These are phyloP conservation scores for Colletotrichum lindemuthianum DNA, from an alignment of 2,329 filamentous ascomycete genomes.

Conservation along the genomic window DNA sequence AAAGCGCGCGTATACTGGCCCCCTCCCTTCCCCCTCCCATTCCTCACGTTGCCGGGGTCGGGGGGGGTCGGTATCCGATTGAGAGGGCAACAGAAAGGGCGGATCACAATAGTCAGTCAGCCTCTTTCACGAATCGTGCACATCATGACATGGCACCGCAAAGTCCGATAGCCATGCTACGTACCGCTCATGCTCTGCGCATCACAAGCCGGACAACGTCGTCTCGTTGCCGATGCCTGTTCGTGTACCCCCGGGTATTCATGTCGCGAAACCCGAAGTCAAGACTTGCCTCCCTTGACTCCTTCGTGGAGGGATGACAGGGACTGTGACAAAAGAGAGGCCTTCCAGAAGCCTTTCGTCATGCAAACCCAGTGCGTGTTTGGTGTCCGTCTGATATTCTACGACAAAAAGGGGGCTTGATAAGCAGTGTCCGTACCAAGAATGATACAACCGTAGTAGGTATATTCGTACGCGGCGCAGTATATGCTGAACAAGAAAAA, in stretches of 20 bases:
- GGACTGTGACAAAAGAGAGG: no score
- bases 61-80: conserved; percentile 12
- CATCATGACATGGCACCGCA: no score
- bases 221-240: neutral
- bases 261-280: neutral
- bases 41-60: neutral
- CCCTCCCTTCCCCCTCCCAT: conserved; percentile 4
- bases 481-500: neutral
- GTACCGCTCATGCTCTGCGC: no score
- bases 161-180: no score
- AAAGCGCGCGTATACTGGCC: no score
- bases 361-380: conserved; percentile 7
- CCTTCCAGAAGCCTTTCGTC: conserved; percentile 27
- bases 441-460: no score
- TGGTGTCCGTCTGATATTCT: conserved; percentile 10
- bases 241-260: no score
- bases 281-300: conserved; percentile 9
- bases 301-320: neutral
- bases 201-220: conserved; percentile 17
- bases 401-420: no score
- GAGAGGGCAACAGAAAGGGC: conserved; percentile 11
- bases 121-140: neutral
- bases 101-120: no score
- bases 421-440: no score
- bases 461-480: no score